Conservation (phyloP, 2,329 filamentous ascomycete species). For the Ceratocystis diversiconidia region DNA sequence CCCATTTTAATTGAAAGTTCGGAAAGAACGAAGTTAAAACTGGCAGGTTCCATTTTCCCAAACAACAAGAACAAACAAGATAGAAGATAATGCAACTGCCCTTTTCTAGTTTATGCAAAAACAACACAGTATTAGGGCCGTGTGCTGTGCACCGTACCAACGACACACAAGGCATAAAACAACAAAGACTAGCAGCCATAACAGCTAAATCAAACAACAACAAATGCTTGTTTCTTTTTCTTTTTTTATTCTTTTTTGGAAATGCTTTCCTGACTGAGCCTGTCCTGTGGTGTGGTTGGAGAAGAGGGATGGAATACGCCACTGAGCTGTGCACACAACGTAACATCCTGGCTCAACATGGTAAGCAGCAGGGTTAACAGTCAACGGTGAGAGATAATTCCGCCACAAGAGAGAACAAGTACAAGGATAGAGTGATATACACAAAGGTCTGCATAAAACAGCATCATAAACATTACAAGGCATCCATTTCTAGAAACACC, state of each 20-base stretch:
- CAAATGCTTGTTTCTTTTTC: too few relatives aligned
- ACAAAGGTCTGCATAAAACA: too few relatives aligned
- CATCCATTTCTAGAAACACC: too few relatives aligned
- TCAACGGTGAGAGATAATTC: background rate
- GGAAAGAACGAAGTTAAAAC: constrained; percentile 1
- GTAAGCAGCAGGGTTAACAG: background rate
- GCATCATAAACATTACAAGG: too few relatives aligned
- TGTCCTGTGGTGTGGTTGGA: too few relatives aligned
- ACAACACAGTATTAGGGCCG: background rate
- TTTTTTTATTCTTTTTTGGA: too few relatives aligned
- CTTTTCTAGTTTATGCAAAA: background rate
- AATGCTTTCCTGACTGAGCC: too few relatives aligned
- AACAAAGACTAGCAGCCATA: background rate
- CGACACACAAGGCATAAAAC: background rate
- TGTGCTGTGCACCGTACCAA: background rate
- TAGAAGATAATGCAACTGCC: constrained; percentile 1
- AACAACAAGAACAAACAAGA: background rate
- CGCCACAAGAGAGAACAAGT: background rate
- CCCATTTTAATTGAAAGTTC: background rate
- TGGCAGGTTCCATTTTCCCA: background rate
- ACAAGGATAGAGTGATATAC: too few relatives aligned
- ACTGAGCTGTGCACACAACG: background rate
- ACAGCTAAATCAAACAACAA: background rate
- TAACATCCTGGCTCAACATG: constrained; percentile 1
- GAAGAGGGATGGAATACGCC: background rate